Conservation (phyloP, 176 grass and related monocot genomes). For the Puccinellia tenuiflora region DNA sequence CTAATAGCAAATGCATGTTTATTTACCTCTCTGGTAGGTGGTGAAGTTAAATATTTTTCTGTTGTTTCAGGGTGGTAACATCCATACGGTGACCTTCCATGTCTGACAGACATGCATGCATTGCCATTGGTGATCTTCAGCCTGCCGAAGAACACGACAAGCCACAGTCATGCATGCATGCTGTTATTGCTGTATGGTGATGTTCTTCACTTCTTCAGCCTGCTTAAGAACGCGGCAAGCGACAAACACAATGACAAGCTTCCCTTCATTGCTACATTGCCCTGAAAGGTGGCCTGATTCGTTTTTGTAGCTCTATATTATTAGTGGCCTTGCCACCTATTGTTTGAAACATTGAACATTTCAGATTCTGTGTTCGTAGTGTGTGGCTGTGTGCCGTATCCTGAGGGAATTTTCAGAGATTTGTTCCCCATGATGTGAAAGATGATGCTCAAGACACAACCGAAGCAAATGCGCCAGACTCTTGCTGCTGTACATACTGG, state of each 20-base stretch:
- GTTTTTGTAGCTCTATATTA: not conserved
- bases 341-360: not conserved
- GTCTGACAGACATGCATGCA: too few species aligned
- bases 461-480: not conserved
- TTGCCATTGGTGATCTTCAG: too few species aligned
- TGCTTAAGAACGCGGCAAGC: constrained; percentile 31
- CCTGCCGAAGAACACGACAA: too few species aligned
- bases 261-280: constrained; percentile 27
- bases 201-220: constrained; percentile 49
- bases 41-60: too few species aligned
- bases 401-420: not conserved
- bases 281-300: too few species aligned
- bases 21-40: too few species aligned
- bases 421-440: not conserved
- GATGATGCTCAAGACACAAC: not conserved
- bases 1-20: too few species aligned
- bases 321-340: not conserved
- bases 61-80: too few species aligned
- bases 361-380: not conserved
- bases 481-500: not conserved
- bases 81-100: too few species aligned
- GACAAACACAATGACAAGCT: constrained; percentile 22
- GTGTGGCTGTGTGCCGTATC: not conserved
- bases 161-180: not conserved
- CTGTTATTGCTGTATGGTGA: not conserved